Percentiles rank a stretch among this genome's conserved stretches.
phyloP scores from a whole-genome alignment of 768 basidiomycete species.

The Lentinus tigrinus region DNA sequence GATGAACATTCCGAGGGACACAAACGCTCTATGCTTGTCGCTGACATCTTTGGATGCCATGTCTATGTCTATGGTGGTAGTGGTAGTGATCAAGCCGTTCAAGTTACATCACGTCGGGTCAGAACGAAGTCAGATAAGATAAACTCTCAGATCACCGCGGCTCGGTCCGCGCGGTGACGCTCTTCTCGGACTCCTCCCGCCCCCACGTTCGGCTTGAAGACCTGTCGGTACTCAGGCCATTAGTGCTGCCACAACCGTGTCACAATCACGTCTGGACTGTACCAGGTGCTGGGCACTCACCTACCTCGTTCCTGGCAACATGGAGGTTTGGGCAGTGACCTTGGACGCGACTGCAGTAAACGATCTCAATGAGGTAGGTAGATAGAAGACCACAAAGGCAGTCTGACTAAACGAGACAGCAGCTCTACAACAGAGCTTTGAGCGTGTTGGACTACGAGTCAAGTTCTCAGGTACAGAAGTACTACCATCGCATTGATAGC shows the following conservation, averaged over 20 bases:
- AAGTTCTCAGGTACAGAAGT: slow-evolving; percentile 56
- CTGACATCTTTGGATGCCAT: slow-evolving; percentile 16
- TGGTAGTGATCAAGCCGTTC: neutral
- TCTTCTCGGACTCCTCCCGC: too few relatives aligned
- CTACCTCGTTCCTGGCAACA: slow-evolving; percentile 10
- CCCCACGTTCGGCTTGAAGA: too few relatives aligned
- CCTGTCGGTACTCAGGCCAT: too few relatives aligned
- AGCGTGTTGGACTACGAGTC: slow-evolving; percentile 56
- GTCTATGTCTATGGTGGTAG: neutral
- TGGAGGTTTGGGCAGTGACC: slow-evolving; percentile 44
- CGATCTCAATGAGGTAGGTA: slow-evolving; percentile 32
- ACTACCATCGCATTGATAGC: slow-evolving; percentile 71
- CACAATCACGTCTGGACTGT: too few relatives aligned
- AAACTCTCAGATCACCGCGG: neutral
- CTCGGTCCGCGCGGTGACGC: too few relatives aligned
- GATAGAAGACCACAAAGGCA: neutral
- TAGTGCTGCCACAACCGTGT: too few relatives aligned
- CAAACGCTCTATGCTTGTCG: slow-evolving; percentile 38
- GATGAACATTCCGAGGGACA: slow-evolving; percentile 88
- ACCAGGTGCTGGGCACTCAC: too few relatives aligned
- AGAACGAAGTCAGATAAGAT: neutral
- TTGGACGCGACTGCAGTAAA: slow-evolving; percentile 34
- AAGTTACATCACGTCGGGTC: too few relatives aligned
- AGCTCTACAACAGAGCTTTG: slow-evolving; percentile 64
- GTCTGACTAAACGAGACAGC: slow-evolving; percentile 3